Base-by-base conservation (phyloP, 192 early-diverging fungal genomes). In the Mortierella claussenii region DNA sequence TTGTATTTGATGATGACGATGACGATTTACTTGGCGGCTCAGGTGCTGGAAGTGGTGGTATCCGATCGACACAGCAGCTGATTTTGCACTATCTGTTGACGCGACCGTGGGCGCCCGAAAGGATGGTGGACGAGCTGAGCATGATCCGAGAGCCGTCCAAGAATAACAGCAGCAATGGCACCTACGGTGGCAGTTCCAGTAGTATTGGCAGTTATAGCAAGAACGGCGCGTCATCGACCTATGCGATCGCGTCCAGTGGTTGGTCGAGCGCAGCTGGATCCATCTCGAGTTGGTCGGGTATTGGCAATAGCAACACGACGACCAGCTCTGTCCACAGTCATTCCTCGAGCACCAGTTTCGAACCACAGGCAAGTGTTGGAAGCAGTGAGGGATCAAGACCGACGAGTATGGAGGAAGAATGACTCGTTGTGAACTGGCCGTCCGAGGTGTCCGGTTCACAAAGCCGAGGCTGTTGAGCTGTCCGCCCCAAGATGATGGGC, bases 61-160 rank as follows among this genome's bases (percentile, higher is more conserved):
- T 69, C 31, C 42, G 68, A 23, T 60, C 68, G 26, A 84, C 80
- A 15, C 86, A 88, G 47, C 84, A 85, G 60, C 49, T 91, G 48
- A 85, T 90, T 30, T 63, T 78, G 7, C 92, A 94, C 43, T 94
- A 92, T 71, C 57, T 94, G 6, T 69, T 94, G 31, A 88, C 85
- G 30, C 66, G 92, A 10, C 75, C 83, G 3, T 92, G 89, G 90
- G 83, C 86, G 9, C 85, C 82, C 11, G 89, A 94, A 78, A 87
- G 86, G 51, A 90, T 88, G 59, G 84, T 92, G 6, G 92, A 94
- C 63, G 90, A 90, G 54, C 63, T 94, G 40, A 90, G 88, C 36
- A 60, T 76, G 24, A 51, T 79, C 32, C 79, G 91, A 9, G 91
- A 93, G 51, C 88, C 90, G 4, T 55, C 79, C 31, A 80, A 80